A percentile compares a stretch with the other conserved stretches of the same genome.
phyloP scores from a whole-genome alignment of 1,284 basidiomycete genomes.

The Papiliotrema nemorosa region DNA sequence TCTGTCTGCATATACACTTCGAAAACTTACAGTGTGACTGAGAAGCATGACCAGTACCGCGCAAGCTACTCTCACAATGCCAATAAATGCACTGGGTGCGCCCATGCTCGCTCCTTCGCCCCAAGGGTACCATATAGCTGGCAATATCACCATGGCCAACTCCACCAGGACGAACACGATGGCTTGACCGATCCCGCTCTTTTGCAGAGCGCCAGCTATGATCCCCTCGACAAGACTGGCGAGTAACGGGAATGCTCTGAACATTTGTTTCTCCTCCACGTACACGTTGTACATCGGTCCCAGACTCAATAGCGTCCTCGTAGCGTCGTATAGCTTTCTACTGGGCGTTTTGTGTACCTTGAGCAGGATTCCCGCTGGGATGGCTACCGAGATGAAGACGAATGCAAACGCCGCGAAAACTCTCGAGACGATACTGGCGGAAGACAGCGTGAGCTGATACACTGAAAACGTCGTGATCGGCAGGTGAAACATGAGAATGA shows the following conservation, averaged over 20 bases:
- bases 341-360: constrained; percentile 75
- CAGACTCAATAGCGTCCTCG: constrained; percentile 79
- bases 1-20: too few species aligned
- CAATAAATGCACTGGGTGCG: constrained; percentile 83
- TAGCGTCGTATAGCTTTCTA: constrained; percentile 90
- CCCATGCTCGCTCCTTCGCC: constrained; percentile 95
- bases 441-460: constrained; percentile 70
- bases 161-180: constrained; percentile 83
- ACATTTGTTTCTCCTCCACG: constrained; percentile 84
- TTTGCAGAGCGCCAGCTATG: constrained; percentile 83
- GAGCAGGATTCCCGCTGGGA: constrained; percentile 71
- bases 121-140: constrained; percentile 93
- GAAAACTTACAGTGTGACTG: constrained; percentile 69
- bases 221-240: constrained; percentile 76
- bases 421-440: constrained; percentile 51
- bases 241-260: constrained; percentile 73
- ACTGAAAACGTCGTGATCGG: constrained; percentile 87
- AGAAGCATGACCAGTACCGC: constrained; percentile 85
- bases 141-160: constrained; percentile 73
- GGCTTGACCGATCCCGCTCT: constrained; percentile 83
- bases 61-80: constrained; percentile 81
- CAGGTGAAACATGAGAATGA: constrained; percentile 87
- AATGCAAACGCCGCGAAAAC: constrained; percentile 55
- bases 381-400: constrained; percentile 68
- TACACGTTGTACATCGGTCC: constrained; percentile 97